Conservation (phyloP, 73 alveolate species). For the Stentor coeruleus region DNA sequence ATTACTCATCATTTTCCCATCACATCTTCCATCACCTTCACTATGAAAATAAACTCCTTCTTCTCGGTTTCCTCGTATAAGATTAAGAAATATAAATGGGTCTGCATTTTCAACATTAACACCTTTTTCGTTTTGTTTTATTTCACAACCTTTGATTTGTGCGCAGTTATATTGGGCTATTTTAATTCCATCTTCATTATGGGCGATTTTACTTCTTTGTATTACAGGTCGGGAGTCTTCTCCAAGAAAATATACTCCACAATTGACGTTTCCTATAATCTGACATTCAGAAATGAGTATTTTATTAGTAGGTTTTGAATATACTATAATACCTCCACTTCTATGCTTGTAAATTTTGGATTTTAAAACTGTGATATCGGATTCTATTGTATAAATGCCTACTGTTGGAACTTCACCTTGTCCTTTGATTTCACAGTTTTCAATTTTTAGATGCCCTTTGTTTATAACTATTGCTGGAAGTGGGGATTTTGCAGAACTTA, state of each 20-base stretch:
- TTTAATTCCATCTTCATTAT: conserved; percentile 67
- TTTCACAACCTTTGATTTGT: conserved; percentile 54
- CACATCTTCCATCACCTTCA: conserved; percentile 50
- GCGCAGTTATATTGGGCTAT: conserved; percentile 53
- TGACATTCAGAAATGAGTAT: conserved; percentile 50
- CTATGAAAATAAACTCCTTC: conserved; percentile 55
- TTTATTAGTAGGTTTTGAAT: conserved; percentile 28
- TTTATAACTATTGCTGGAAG: conserved; percentile 4
- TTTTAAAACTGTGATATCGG: neutral
- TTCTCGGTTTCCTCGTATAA: conserved; percentile 45
- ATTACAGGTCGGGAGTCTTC: conserved; percentile 52
- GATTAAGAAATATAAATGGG: conserved; percentile 56
- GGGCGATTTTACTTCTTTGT: conserved; percentile 40
- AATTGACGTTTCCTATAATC: conserved; percentile 46
- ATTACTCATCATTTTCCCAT: conserved; percentile 52
- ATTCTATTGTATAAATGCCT: conserved; percentile 3
- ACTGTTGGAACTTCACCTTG: conserved; percentile 22
- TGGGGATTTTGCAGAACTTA: conserved; percentile 8
- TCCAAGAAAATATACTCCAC: conserved; percentile 62
- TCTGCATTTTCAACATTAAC: conserved; percentile 55
- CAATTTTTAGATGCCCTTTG: conserved; percentile 2
- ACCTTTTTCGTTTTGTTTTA: conserved; percentile 54
- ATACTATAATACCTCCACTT: conserved; percentile 31
- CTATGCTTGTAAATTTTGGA: conserved; percentile 16
- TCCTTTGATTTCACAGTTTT: conserved; percentile 23